Evolutionary conservation across 1,139 yeast genomes (phyloP).

Genomic region (Suhomyces bribrorum): DNA sequence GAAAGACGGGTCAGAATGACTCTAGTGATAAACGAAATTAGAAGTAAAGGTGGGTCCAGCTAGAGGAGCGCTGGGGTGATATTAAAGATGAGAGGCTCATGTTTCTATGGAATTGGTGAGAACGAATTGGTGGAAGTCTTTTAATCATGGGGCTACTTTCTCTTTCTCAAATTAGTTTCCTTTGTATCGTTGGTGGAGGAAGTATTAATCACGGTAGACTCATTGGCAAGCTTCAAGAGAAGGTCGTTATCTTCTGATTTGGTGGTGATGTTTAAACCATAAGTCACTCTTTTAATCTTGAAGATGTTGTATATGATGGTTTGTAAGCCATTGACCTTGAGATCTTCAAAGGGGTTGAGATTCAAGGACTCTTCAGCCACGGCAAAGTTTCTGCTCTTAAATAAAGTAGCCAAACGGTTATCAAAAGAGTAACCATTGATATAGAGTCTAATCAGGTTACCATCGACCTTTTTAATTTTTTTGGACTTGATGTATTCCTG

Average conservation of each 20-base stretch:
- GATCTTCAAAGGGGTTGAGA: conserved; percentile 33
- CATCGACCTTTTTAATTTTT: conserved; percentile 23
- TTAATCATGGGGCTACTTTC: conserved; percentile 6
- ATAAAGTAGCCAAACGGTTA: conserved; percentile 31
- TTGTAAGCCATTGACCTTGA: conserved; percentile 28
- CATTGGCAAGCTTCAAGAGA: conserved; percentile 17
- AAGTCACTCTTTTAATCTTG: conserved; percentile 49
- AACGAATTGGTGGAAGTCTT: not conserved
- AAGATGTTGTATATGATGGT: conserved; percentile 34
- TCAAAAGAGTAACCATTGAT: conserved; percentile 59
- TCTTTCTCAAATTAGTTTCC: conserved; percentile 9
- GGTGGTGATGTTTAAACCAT: conserved; percentile 42
- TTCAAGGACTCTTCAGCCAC: conserved; percentile 22
- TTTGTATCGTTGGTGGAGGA: not conserved
- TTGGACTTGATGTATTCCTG: conserved; percentile 28
- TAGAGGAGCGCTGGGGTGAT: not conserved
- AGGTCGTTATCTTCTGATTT: conserved; percentile 13
- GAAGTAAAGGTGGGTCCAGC: not conserved
- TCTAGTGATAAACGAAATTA: not conserved
- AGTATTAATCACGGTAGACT: conserved; percentile 11
- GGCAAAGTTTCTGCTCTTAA: conserved; percentile 31
- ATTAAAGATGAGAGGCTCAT: not conserved
- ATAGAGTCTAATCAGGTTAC: conserved; percentile 35
- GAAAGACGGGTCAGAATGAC: too few species aligned
- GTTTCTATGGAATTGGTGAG: not conserved